These are phyloP conservation scores for Cucumis melo DNA, from an alignment of 306 rosid species.

Conservation along the genomic window DNA sequence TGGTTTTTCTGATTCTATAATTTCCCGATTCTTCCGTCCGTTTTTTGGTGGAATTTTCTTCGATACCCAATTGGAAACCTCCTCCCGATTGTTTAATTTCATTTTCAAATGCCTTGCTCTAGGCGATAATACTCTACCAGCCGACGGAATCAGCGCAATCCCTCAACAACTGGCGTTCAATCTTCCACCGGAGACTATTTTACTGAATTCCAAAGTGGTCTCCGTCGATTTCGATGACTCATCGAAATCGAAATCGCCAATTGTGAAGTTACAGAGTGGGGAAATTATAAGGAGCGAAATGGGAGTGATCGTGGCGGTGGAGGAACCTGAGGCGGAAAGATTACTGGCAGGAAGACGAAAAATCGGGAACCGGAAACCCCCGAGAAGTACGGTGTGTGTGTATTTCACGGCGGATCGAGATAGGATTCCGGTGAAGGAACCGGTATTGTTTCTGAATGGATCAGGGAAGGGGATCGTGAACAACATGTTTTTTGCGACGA, in stretches of 20 bases:
- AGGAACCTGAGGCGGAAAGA: conserved; percentile 40
- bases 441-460: conserved; percentile 56
- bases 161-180: conserved; percentile 54
- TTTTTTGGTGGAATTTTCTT: conserved; percentile 85
- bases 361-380: conserved; percentile 27
- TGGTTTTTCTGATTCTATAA: conserved; percentile 62
- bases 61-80: conserved; percentile 44
- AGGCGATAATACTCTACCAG: conserved; percentile 77
- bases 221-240: conserved; percentile 22
- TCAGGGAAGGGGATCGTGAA: conserved; percentile 78
- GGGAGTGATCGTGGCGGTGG: conserved; percentile 68
- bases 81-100: conserved; percentile 68
- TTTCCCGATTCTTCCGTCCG: conserved; percentile 53
- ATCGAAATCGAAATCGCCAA: conserved; percentile 8
- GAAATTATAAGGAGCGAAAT: conserved; percentile 39
- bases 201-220: conserved; percentile 34
- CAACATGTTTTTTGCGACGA: conserved; percentile 83
- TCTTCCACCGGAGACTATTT: conserved; percentile 38
- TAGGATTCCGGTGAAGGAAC: conserved; percentile 36
- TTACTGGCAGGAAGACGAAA: conserved; percentile 24
- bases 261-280: conserved; percentile 50
- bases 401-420: conserved; percentile 37
- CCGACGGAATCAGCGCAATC: conserved; percentile 60
- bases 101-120: conserved; percentile 84
- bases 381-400: conserved; percentile 61